phyloP scores from a whole-genome alignment of 345 rosid species.

The Limnanthes douglasii region DNA sequence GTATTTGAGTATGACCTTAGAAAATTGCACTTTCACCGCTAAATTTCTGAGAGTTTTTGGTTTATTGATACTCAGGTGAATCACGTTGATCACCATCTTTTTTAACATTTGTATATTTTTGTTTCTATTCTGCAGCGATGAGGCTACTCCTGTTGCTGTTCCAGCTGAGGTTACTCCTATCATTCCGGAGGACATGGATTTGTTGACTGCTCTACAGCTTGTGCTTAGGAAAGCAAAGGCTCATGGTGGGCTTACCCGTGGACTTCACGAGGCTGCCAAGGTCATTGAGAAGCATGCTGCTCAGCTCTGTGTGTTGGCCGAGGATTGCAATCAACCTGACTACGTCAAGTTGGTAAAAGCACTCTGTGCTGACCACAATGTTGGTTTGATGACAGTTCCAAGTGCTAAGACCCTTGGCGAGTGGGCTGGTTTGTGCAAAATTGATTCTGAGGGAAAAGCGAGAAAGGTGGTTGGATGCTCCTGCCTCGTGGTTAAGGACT shows the following conservation, averaged over 20 bases:
- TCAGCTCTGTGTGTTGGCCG: conserved; percentile 66
- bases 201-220: conserved; percentile 56
- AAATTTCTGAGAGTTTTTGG: no score
- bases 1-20: no score
- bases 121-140: conserved; percentile 65
- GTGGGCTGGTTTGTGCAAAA: conserved; percentile 93
- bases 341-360: conserved; percentile 70
- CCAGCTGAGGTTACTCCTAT: conserved; percentile 29
- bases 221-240: conserved; percentile 70
- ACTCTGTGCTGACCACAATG: conserved; percentile 62
- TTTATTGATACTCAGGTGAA: no score
- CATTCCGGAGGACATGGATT: conserved; percentile 61
- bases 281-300: conserved; percentile 66
- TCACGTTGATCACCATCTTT: no score
- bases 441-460: conserved; percentile 78
- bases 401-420: conserved; percentile 84
- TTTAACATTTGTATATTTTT: no score
- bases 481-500: conserved; percentile 63
- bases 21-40: no score
- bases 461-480: conserved; percentile 87
- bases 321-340: conserved; percentile 82
- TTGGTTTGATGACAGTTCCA: conserved; percentile 51
- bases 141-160: conserved; percentile 26
- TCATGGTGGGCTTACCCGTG: conserved; percentile 61
- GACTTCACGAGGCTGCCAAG: conserved; percentile 71